phyloP scores from a whole-genome alignment of 2,329 filamentous ascomycete species.

The Herpotrichia juniperi region DNA sequence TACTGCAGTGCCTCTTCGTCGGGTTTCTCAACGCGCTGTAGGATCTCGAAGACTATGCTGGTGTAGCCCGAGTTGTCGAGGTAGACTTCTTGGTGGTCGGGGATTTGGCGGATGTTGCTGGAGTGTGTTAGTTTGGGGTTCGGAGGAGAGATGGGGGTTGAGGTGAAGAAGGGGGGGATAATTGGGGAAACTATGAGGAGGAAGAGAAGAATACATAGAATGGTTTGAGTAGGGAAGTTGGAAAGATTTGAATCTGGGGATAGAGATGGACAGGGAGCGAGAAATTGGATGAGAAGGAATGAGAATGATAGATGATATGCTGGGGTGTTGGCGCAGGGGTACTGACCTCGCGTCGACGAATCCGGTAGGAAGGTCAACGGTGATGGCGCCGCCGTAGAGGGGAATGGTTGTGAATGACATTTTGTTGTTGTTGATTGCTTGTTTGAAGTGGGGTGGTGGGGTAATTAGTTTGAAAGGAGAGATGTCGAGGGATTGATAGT shows the following conservation, averaged over 20 bases:
- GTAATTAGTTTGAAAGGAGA: not conserved
- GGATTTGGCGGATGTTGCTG: slow-evolving; percentile 75
- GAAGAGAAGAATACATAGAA: not conserved
- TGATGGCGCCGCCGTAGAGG: slow-evolving; percentile 76
- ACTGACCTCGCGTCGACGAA: slow-evolving; percentile 76
- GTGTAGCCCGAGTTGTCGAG: slow-evolving; percentile 84
- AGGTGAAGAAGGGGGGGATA: slow-evolving; percentile 10
- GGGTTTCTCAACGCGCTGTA: slow-evolving; percentile 75
- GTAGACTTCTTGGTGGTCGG: slow-evolving; percentile 91
- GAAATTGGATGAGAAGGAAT: slow-evolving; percentile 1
- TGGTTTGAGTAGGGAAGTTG: not conserved
- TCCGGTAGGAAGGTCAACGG: slow-evolving; percentile 68
- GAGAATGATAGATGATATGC: too few relatives aligned
- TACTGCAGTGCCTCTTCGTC: slow-evolving; percentile 69
- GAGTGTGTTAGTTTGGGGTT: slow-evolving; percentile 20
- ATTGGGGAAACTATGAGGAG: too few relatives aligned
- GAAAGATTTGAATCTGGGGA: slow-evolving; percentile 1
- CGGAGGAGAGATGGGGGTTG: not conserved
- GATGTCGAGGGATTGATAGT: slow-evolving; percentile 12
- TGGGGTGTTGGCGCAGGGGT: slow-evolving; percentile 7
- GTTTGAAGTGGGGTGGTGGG: not conserved
- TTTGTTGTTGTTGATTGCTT: slow-evolving; percentile 44
- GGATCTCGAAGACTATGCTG: slow-evolving; percentile 88
- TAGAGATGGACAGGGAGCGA: not conserved
- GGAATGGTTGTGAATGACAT: slow-evolving; percentile 62